Evolutionary conservation across 495 filamentous ascomycete genomes (phyloP).

Genomic region (Pseudoneurospora amorphoporcata): DNA sequence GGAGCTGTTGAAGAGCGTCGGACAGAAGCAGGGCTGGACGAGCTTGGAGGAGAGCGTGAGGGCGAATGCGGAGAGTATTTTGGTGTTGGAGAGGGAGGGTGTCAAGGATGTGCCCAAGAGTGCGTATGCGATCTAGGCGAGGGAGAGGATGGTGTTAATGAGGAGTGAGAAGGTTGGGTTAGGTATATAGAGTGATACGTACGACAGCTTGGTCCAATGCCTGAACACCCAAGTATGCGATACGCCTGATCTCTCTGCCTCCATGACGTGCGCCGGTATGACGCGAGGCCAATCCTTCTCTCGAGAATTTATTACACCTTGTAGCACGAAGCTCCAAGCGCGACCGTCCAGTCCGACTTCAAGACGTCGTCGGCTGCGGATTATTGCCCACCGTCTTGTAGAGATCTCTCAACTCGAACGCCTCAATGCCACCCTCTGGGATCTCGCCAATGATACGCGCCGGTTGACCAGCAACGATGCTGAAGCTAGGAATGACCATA

Average conservation of each 20-base stretch:
- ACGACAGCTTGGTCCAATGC: background rate
- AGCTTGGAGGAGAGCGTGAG: slow-evolving; percentile 25
- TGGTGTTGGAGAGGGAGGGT: slow-evolving; percentile 6
- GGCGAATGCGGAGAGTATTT: slow-evolving; percentile 17
- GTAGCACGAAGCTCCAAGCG: background rate
- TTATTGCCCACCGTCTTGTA: slow-evolving; percentile 45
- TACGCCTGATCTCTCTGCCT: background rate
- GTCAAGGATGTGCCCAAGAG: background rate
- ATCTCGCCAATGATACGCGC: slow-evolving; percentile 78
- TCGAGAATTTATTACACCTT: too few relatives aligned
- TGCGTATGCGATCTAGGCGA: background rate
- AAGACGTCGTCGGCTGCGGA: slow-evolving; percentile 28
- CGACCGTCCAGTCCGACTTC: slow-evolving; percentile 4
- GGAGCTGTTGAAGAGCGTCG: slow-evolving; percentile 22
- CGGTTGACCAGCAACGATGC: slow-evolving; percentile 72
- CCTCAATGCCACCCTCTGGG: slow-evolving; percentile 61
- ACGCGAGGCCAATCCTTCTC: too few relatives aligned
- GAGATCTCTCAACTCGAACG: slow-evolving; percentile 46
- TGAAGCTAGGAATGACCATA: slow-evolving; percentile 87
- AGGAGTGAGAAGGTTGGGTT: fast-evolving
- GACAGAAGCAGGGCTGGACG: slow-evolving; percentile 22
- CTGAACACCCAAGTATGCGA: background rate
- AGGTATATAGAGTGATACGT: background rate
- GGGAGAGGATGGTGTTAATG: background rate
- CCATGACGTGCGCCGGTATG: too few relatives aligned